These are phyloP conservation scores for Monotropa hypopitys DNA, from an alignment of 179 eudicot genomes.

Conservation along the genomic window DNA sequence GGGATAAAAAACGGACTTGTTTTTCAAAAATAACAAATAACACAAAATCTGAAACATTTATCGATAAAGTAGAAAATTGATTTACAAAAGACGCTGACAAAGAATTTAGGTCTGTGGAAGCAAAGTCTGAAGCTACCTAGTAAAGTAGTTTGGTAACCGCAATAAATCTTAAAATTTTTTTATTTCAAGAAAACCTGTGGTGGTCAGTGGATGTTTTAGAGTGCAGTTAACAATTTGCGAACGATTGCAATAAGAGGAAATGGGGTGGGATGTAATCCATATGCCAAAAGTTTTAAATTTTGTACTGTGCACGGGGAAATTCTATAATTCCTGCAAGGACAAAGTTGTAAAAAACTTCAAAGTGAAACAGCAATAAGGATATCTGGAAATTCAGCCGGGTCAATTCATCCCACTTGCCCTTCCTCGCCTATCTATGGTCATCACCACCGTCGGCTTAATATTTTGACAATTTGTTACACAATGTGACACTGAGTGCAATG, in stretches of 20 bases:
- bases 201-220: background rate
- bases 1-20: background rate
- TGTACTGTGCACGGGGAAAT: background rate
- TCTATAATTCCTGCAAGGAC: background rate
- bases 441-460: background rate
- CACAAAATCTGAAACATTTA: background rate
- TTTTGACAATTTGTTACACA: background rate
- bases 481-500: background rate
- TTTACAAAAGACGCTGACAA: background rate
- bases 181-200: background rate
- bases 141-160: background rate
- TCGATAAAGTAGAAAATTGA: background rate
- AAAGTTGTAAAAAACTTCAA: background rate
- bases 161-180: background rate
- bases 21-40: background rate
- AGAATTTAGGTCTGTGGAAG: background rate
- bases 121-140: background rate
- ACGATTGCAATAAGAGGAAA: background rate
- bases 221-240: background rate
- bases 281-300: background rate
- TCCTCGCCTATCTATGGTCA: background rate
- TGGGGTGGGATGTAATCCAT: background rate
- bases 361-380: background rate
- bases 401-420: background rate
- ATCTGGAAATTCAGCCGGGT: background rate